Percentiles rank a stretch among this genome's conserved stretches.
These are phyloP conservation scores for Penicillium thymicola DNA, from an alignment of 2,329 filamentous ascomycete species.

Conservation along the genomic window DNA sequence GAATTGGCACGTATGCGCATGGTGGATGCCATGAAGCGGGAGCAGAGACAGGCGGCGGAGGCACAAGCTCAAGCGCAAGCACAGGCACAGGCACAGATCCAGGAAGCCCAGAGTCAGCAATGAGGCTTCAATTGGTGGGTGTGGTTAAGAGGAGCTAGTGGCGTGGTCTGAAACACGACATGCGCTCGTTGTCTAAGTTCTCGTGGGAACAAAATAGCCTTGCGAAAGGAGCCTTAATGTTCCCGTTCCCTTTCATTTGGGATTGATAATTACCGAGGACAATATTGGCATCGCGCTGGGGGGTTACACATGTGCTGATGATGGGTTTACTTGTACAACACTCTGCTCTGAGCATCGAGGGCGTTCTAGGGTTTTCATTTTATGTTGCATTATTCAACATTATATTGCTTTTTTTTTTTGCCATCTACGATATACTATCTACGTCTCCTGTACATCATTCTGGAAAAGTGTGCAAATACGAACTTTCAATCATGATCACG, in stretches of 20 bases:
- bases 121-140: not conserved
- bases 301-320: constrained; percentile 20
- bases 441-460: constrained; percentile 9
- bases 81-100: constrained; percentile 14
- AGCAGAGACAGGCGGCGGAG: constrained; percentile 42
- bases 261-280: not conserved
- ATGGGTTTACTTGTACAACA: constrained; percentile 28
- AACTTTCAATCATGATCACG: constrained; percentile 7
- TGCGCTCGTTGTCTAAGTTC: not conserved
- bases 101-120: constrained; percentile 20
- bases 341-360: constrained; percentile 33
- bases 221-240: not conserved
- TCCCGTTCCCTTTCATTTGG: not conserved
- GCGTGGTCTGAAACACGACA: not conserved
- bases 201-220: not conserved
- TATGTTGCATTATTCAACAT: not conserved
- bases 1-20: constrained; percentile 68
- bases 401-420: constrained; percentile 5
- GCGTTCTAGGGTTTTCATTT: constrained; percentile 24
- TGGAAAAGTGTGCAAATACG: constrained; percentile 5
- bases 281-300: not conserved
- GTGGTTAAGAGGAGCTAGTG: not conserved
- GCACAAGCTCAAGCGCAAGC: constrained; percentile 15
- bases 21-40: constrained; percentile 51
- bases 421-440: constrained; percentile 5